These are phyloP conservation scores for Croton laevigatus DNA, from an alignment of 441 rosid species.

Conservation along the genomic window DNA sequence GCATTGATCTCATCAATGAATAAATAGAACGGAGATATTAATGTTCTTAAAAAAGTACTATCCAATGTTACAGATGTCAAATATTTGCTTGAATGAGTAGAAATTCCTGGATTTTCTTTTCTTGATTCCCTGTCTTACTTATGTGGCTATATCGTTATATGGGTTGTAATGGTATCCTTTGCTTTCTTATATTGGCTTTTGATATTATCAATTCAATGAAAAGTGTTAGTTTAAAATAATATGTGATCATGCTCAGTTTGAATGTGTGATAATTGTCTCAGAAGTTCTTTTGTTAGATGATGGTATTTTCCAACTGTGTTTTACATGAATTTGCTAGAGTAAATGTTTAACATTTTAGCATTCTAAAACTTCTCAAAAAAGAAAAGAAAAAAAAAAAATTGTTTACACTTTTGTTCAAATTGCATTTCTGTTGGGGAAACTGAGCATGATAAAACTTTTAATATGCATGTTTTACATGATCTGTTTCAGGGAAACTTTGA, in stretches of 20 bases:
- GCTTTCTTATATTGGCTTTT: not conserved
- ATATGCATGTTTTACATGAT: conserved; percentile 3
- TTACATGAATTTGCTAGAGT: conserved; percentile 12
- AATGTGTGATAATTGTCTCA: not conserved
- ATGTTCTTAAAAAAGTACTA: not conserved
- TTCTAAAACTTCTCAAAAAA: too few species aligned
- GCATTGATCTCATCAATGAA: not conserved
- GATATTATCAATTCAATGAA: conserved; percentile 2
- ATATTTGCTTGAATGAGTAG: not conserved
- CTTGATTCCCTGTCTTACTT: not conserved
- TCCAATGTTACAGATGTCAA: not conserved
- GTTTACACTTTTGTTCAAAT: too few species aligned
- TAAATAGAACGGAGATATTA: not conserved
- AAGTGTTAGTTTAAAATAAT: not conserved
- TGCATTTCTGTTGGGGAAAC: too few species aligned
- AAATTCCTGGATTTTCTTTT: not conserved
- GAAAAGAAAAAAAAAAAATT: too few species aligned
- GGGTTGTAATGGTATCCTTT: not conserved
- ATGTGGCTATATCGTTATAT: not conserved
- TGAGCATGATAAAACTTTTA: too few species aligned
- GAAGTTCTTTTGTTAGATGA: not conserved
- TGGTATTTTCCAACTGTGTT: not conserved
- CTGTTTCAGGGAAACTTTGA: conserved; percentile 72
- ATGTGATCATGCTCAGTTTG: conserved; percentile 7
- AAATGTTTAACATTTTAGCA: too few species aligned